phyloP scores from a whole-genome alignment of 768 basidiomycete genomes.

The Rhizopogon vinicolor region DNA sequence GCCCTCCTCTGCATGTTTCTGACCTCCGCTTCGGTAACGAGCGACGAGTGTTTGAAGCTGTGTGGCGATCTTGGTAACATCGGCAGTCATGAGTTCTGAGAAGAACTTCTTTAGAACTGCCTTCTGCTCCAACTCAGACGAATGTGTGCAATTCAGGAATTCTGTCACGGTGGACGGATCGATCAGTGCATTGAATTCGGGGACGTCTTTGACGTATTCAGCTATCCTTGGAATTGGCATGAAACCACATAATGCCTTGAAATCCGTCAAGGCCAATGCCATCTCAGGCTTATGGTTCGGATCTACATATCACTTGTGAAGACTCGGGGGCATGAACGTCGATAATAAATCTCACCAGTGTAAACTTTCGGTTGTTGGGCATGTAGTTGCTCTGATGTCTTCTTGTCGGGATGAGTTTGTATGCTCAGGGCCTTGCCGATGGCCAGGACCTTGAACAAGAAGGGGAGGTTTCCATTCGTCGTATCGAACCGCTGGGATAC shows the following conservation, averaged over 20 bases:
- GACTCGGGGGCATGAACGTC: not conserved
- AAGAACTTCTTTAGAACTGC: slow-evolving; percentile 73
- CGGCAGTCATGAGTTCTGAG: slow-evolving; percentile 80
- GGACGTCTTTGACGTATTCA: slow-evolving; percentile 56
- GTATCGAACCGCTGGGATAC: slow-evolving; percentile 55
- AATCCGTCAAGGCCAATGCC: slow-evolving; percentile 93
- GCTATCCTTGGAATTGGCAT: slow-evolving; percentile 74
- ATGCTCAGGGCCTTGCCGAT: slow-evolving; percentile 89
- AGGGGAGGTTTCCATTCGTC: slow-evolving; percentile 70
- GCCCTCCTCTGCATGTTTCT: slow-evolving; percentile 37
- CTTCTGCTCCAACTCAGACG: slow-evolving; percentile 45
- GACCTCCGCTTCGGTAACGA: slow-evolving; percentile 51
- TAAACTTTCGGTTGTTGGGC: slow-evolving; percentile 75
- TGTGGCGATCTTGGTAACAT: slow-evolving; percentile 41
- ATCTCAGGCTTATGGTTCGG: slow-evolving; percentile 98
- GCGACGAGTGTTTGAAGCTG: slow-evolving; percentile 54
- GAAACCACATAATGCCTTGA: slow-evolving; percentile 91
- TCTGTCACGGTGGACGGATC: slow-evolving; percentile 44
- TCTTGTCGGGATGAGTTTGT: slow-evolving; percentile 89
- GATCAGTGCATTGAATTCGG: slow-evolving; percentile 75
- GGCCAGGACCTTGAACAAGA: slow-evolving; percentile 89
- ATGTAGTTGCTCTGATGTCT: slow-evolving; percentile 68
- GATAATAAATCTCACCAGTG: slow-evolving; percentile 57
- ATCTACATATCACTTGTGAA: slow-evolving; percentile 44
- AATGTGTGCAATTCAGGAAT: slow-evolving; percentile 38